Conservation (phyloP, 1,284 basidiomycete species). For the Naganishia liquefaciens region DNA sequence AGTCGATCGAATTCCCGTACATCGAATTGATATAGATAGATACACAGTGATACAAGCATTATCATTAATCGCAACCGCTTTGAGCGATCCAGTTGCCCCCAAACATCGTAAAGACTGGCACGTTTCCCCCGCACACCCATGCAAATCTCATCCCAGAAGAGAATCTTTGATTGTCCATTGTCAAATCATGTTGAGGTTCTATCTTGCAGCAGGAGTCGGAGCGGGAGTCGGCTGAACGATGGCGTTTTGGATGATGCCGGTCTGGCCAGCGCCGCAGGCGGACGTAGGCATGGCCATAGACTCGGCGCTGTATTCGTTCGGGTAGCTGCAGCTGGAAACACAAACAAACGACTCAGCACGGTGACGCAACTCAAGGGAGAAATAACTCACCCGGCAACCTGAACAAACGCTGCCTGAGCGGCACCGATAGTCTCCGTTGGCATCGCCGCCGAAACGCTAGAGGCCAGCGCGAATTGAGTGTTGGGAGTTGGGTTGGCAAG, state of each 20-base stretch:
- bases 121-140: too few species aligned
- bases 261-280: constrained; percentile 32
- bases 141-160: too few species aligned
- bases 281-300: constrained; percentile 26
- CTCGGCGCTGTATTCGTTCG: constrained; percentile 29
- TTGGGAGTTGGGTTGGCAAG: constrained; percentile 10
- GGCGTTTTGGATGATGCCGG: constrained; percentile 3
- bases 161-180: too few species aligned
- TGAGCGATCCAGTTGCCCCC: too few species aligned
- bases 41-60: too few species aligned
- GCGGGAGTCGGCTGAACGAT: constrained; percentile 25
- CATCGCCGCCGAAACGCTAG: constrained; percentile 15
- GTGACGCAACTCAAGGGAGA: background rate
- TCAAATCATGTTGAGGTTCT: too few species aligned
- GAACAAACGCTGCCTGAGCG: constrained; percentile 9
- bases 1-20: too few species aligned
- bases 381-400: constrained; percentile 14
- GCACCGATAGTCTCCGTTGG: constrained; percentile 13
- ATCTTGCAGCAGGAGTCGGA: constrained; percentile 29
- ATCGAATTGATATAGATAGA: too few species aligned
- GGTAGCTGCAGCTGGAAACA: constrained; percentile 30
- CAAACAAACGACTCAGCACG: background rate
- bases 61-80: too few species aligned
- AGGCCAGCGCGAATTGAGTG: constrained; percentile 10
- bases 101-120: too few species aligned